phyloP scores from a whole-genome alignment of 495 filamentous ascomycete genomes.

The Annulohypoxylon stygium region DNA sequence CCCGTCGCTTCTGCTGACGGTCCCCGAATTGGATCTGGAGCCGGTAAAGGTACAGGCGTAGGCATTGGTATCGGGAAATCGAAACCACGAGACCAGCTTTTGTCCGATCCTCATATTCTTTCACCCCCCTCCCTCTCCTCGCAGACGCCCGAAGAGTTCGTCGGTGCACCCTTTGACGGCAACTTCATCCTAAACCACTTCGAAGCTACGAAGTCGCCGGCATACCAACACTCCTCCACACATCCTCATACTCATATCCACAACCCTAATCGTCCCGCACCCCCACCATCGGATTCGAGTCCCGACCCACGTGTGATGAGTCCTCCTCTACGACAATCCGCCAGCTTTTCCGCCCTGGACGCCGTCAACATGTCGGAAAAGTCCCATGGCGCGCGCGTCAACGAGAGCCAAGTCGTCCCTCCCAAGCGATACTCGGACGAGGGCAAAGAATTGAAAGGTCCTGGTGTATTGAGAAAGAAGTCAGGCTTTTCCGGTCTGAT shows the following conservation, averaged over 20 bases:
- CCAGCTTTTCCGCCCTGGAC: conserved; percentile 78
- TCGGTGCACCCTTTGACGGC: conserved; percentile 76
- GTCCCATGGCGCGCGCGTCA: conserved; percentile 58
- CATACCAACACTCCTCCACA: conserved; percentile 52
- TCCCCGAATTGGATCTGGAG: conserved; percentile 38
- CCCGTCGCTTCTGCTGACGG: conserved; percentile 37
- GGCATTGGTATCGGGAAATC: conserved; percentile 53
- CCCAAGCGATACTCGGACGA: conserved; percentile 92
- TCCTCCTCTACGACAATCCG: conserved; percentile 79
- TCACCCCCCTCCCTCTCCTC: conserved; percentile 66
- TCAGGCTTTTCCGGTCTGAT: conserved; percentile 95
- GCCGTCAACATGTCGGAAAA: conserved; percentile 62
- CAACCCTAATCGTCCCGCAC: conserved; percentile 55
- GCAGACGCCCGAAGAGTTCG: conserved; percentile 76
- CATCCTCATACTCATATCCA: conserved; percentile 31
- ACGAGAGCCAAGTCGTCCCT: conserved; percentile 70
- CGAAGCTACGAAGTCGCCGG: conserved; percentile 67
- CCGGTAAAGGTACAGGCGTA: conserved; percentile 41
- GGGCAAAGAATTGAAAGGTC: conserved; percentile 68
- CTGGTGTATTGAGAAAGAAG: conserved; percentile 81
- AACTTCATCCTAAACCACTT: conserved; percentile 77
- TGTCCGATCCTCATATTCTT: conserved; percentile 51
- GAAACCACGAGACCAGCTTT: conserved; percentile 55
- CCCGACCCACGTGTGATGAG: conserved; percentile 69
- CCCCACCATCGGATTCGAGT: conserved; percentile 68